These are phyloP conservation scores for Rhynchosporium secalis DNA, from an alignment of 2,329 filamentous ascomycete species.

Conservation along the genomic window DNA sequence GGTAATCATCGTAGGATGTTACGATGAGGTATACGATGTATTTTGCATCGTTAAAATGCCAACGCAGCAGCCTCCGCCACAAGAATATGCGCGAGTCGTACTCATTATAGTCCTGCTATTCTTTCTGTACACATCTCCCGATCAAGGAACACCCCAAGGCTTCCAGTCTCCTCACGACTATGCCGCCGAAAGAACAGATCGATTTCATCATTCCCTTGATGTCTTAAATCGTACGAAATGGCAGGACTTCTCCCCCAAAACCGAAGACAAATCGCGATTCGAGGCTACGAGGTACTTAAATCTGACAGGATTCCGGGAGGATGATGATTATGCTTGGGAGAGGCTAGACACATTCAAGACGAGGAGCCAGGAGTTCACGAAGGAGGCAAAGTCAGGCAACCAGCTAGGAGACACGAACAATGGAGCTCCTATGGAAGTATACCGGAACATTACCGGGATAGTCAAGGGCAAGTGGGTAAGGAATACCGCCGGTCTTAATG, in stretches of 20 bases:
- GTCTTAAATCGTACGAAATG: slow-evolving; percentile 57
- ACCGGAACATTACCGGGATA: slow-evolving; percentile 40
- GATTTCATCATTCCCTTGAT: slow-evolving; percentile 53
- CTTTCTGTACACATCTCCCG: slow-evolving; percentile 37
- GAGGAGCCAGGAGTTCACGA: slow-evolving; percentile 62
- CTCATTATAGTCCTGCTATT: slow-evolving; percentile 39
- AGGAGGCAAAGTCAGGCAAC: slow-evolving; percentile 47
- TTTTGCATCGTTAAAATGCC: slow-evolving; percentile 31
- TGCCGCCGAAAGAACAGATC: slow-evolving; percentile 49
- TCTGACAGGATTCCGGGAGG: slow-evolving; percentile 72
- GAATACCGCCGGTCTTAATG: slow-evolving; percentile 31
- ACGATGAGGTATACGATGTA: slow-evolving; percentile 36
- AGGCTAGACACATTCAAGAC: slow-evolving; percentile 66
- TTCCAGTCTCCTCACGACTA: slow-evolving; percentile 47
- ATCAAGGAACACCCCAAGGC: slow-evolving; percentile 38
- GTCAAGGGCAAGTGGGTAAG: slow-evolving; percentile 38
- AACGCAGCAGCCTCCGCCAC: slow-evolving; percentile 30
- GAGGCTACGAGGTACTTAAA: slow-evolving; percentile 55
- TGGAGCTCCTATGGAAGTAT: slow-evolving; percentile 34
- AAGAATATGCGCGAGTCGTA: slow-evolving; percentile 35
- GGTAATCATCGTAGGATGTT: slow-evolving; percentile 31
- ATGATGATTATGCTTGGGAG: slow-evolving; percentile 78
- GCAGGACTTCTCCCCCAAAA: slow-evolving; percentile 58
- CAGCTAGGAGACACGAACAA: slow-evolving; percentile 12
- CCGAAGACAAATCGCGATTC: slow-evolving; percentile 29